These are phyloP conservation scores for Lodderomyces beijingensis DNA, from an alignment of 1,139 yeast genomes.

Conservation along the genomic window DNA sequence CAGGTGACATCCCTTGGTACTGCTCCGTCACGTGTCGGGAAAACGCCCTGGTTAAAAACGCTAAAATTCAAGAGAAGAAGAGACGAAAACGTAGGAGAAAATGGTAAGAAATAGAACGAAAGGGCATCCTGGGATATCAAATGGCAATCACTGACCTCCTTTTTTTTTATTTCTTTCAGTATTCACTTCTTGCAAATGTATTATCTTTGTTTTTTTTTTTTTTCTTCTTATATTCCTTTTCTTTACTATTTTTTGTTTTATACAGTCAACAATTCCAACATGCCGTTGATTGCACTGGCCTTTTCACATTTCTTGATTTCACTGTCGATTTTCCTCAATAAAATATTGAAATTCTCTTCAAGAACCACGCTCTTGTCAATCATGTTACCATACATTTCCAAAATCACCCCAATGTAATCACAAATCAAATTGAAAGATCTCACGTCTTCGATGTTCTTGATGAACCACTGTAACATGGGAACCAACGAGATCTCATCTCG, in stretches of 20 bases:
- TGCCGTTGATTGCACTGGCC: constrained; percentile 87
- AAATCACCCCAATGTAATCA: constrained; percentile 77
- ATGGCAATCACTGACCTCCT: too few species aligned
- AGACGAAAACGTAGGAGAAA: constrained; percentile 14
- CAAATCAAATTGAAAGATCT: constrained; percentile 71
- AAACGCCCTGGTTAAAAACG: constrained; percentile 14
- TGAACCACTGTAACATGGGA: constrained; percentile 82
- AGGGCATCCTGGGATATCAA: too few species aligned
- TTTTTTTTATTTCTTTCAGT: too few species aligned
- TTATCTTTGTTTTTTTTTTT: not conserved
- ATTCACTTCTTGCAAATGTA: too few species aligned
- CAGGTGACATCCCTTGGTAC: constrained; percentile 39
- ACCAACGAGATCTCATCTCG: constrained; percentile 84
- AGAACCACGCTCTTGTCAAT: constrained; percentile 76
- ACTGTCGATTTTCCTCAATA: constrained; percentile 55
- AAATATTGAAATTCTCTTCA: constrained; percentile 61
- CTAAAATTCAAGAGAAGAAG: constrained; percentile 16
- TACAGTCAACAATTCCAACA: constrained; percentile 75
- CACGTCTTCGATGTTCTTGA: constrained; percentile 71
- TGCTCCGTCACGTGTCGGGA: constrained; percentile 35
- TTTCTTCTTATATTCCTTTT: not conserved
- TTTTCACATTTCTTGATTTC: constrained; percentile 81
- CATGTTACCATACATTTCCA: constrained; percentile 72
- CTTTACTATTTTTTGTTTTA: constrained; percentile 14
- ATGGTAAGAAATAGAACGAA: constrained; percentile 4